Base-by-base conservation (phyloP, 2,329 filamentous ascomycete species). In the Dothideomycetes sp. region DNA sequence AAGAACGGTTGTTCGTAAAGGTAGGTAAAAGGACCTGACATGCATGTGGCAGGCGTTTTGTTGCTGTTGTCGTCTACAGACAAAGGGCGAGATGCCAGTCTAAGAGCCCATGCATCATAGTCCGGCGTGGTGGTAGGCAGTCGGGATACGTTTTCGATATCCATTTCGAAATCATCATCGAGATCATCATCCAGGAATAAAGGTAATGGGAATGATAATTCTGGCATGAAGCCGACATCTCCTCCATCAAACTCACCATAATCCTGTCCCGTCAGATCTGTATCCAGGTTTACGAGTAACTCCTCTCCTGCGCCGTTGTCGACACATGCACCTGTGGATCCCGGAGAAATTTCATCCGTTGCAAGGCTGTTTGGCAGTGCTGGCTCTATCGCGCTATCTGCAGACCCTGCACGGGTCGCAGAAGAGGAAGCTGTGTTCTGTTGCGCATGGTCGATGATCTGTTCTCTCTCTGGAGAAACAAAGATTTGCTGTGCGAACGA, bases 1-100 rank as follows among this genome's bases (percentile, higher is more conserved):
- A 56, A 48, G 24, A 50, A 50, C 15, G 54, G 55, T 38, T 56
- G 54, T 15, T 47, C 45, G 34, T 51, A 53, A 36, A 53, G 44
- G 36, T 52, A 53, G 38, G 37, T 45, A 14, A 38, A 39, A 7
- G 40, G 37, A 11, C 38, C 37, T 11, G 36, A 32, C 15, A 38
- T 38, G 16, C 33, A 30, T 4, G 29, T 34, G 22, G 7, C 22
- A 8, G 34, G 34, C 11, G 34, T 41, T 19, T 34, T 32, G 11
- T 27, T 24, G 14, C 34, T 16, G 31, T 5, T 34, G 24, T 34
- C 30, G 10, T 34, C 35, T n/a, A 37, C 34, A 9, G 36, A 42
- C 4, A 34, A 33, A 9, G 35, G 36, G 11, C 16, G 19, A 7
- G 36, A 35, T 29, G 40, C 33, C 12, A 42, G 32, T 31, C 31